phyloP scores from a whole-genome alignment of 768 basidiomycete genomes.

The Sistotremastrum niveocremeum region DNA sequence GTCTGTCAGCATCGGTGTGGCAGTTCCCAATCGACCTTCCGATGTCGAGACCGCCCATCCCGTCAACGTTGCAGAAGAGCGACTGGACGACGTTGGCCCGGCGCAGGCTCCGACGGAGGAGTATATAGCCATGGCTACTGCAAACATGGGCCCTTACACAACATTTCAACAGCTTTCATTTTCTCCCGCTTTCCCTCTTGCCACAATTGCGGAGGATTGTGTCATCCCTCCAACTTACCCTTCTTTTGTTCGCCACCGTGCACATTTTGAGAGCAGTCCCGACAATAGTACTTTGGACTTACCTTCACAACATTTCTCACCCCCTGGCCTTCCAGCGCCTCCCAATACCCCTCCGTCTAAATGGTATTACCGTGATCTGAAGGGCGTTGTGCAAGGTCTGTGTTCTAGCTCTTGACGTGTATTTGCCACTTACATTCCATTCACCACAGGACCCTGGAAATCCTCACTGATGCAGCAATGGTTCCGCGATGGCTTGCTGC shows the following conservation, averaged over 20 bases:
- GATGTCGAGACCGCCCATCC: conserved; percentile 9
- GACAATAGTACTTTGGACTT: conserved; percentile 33
- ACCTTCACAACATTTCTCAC: conserved; percentile 56
- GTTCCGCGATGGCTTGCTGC: conserved; percentile 75
- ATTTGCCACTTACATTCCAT: conserved; percentile 4
- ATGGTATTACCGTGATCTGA: conserved; percentile 81
- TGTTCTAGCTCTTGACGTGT: conserved; percentile 2
- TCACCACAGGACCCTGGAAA: conserved; percentile 64
- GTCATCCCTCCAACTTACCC: conserved; percentile 86
- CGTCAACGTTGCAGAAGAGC: conserved; percentile 10
- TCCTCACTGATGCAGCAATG: conserved; percentile 79
- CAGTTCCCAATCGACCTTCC: conserved; percentile 12
- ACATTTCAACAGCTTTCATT: conserved; percentile 86
- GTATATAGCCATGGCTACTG: conserved; percentile 47
- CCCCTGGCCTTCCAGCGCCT: conserved; percentile 69
- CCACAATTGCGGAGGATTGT: conserved; percentile 80
- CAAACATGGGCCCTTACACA: conserved; percentile 72
- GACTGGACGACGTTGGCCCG: conserved; percentile 20
- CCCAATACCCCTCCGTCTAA: conserved; percentile 50
- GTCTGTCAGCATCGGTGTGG: conserved; percentile 49
- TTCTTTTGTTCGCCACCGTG: conserved; percentile 58
- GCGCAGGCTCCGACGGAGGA: conserved; percentile 46
- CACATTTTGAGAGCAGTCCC: conserved; percentile 36
- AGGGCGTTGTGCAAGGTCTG: conserved; percentile 65
- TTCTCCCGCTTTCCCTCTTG: conserved; percentile 78